Conservation (phyloP, 2,329 filamentous ascomycete species). For the Huntiella decipiens region DNA sequence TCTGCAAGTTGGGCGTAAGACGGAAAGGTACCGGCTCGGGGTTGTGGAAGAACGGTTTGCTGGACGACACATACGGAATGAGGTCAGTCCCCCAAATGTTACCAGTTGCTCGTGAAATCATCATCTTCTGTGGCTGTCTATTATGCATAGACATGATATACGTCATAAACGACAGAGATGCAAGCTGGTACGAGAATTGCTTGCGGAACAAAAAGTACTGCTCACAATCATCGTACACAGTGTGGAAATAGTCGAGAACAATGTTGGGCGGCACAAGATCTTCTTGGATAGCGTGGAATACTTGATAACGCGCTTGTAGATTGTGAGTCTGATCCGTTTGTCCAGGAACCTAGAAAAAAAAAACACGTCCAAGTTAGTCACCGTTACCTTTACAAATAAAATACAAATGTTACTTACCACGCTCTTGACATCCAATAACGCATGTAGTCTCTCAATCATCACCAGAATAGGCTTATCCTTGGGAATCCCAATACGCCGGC, state of each 20-base stretch:
- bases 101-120: slow-evolving; percentile 69
- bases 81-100: slow-evolving; percentile 95
- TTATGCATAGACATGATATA: slow-evolving; percentile 96
- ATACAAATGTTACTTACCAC: slow-evolving; percentile 25
- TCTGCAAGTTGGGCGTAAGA: slow-evolving; percentile 88
- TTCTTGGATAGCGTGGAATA: slow-evolving; percentile 86
- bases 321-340: slow-evolving; percentile 27
- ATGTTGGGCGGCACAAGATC: slow-evolving; percentile 76
- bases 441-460: slow-evolving; percentile 82
- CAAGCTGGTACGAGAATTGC: slow-evolving; percentile 90
- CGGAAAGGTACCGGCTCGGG: slow-evolving; percentile 93
- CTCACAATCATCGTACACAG: slow-evolving; percentile 68
- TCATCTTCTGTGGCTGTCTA: slow-evolving; percentile 88
- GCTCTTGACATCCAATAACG: slow-evolving; percentile 50
- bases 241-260: slow-evolving; percentile 74
- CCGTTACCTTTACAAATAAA: background rate
- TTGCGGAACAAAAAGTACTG: slow-evolving; percentile 98
- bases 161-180: slow-evolving; percentile 92
- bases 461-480: slow-evolving; percentile 94
- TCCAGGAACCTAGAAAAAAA: background rate
- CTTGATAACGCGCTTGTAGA: slow-evolving; percentile 70
- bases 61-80: slow-evolving; percentile 69
- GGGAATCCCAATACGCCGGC: slow-evolving; percentile 63
- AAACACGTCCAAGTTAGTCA: background rate
- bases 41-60: slow-evolving; percentile 83